Evolutionary conservation across 306 rosid genomes (phyloP).

Genomic region (Biancaea sappan): DNA sequence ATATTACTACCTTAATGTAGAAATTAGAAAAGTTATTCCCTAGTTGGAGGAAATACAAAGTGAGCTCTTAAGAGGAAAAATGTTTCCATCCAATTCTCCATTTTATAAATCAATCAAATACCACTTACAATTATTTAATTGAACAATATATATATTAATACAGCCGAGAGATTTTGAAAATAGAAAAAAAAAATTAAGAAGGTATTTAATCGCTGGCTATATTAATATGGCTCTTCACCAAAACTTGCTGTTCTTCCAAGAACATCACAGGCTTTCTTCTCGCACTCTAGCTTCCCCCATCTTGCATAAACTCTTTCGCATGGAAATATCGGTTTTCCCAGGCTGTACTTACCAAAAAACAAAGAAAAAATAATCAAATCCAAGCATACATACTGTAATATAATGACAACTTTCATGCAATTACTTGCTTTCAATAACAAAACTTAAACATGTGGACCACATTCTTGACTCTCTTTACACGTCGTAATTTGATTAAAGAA

Average conservation of each 20-base stretch:
- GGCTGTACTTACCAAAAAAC: conserved; percentile 58
- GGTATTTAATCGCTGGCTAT: neutral
- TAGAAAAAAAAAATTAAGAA: neutral
- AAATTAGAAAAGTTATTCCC: neutral
- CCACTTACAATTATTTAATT: neutral
- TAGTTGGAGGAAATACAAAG: too few relatives aligned
- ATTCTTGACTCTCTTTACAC: neutral
- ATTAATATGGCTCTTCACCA: conserved; percentile 29
- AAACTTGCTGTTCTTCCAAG: conserved; percentile 53
- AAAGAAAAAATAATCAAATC: neutral
- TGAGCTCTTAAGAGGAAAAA: neutral
- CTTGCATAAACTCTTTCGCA: conserved; percentile 89
- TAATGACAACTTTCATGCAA: neutral
- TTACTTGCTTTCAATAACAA: neutral
- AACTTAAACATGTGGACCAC: neutral
- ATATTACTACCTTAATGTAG: too few relatives aligned
- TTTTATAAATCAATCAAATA: neutral
- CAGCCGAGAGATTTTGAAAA: neutral
- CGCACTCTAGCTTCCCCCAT: conserved; percentile 95
- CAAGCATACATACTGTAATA: neutral
- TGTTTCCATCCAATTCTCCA: neutral
- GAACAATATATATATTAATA: neutral
- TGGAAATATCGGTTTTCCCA: conserved; percentile 71
- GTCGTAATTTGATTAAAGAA: too few relatives aligned
- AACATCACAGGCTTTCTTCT: conserved; percentile 69